Evolutionary conservation across 169 alveolate species (phyloP).

Genomic region (Plasmodium vivax): DNA sequence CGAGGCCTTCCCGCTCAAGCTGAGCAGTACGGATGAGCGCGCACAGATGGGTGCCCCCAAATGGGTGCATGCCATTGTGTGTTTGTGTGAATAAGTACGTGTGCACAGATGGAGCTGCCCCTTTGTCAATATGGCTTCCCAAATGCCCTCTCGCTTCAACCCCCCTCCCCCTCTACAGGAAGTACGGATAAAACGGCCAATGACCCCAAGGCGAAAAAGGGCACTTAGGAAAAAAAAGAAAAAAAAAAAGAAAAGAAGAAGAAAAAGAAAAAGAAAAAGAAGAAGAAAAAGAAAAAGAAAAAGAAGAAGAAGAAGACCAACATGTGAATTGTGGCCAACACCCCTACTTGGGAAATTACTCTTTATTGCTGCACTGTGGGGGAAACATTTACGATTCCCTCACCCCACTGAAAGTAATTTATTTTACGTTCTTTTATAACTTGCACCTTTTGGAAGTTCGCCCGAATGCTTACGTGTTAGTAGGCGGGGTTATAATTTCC

Average conservation of each 20-base stretch:
- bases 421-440: background rate
- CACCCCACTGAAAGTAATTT: background rate
- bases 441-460: background rate
- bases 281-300: background rate
- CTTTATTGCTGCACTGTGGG: background rate
- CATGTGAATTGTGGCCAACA: background rate
- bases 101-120: background rate
- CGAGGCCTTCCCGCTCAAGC: constrained; percentile 54
- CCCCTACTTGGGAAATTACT: background rate
- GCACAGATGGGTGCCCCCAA: background rate
- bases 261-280: too few species aligned
- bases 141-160: background rate
- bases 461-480: background rate
- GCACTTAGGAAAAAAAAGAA: constrained; percentile 13
- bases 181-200: constrained; percentile 25
- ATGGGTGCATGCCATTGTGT: background rate
- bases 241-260: too few species aligned
- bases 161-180: constrained; percentile 13
- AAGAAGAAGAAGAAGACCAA: background rate
- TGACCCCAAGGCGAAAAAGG: constrained; percentile 55
- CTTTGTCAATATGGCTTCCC: background rate
- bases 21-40: constrained; percentile 12
- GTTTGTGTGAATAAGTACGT: background rate
- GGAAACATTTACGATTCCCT: background rate
- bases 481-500: background rate